Evolutionary conservation across 2,329 filamentous ascomycete species (phyloP).

Genomic region (Fusarium sp.): DNA sequence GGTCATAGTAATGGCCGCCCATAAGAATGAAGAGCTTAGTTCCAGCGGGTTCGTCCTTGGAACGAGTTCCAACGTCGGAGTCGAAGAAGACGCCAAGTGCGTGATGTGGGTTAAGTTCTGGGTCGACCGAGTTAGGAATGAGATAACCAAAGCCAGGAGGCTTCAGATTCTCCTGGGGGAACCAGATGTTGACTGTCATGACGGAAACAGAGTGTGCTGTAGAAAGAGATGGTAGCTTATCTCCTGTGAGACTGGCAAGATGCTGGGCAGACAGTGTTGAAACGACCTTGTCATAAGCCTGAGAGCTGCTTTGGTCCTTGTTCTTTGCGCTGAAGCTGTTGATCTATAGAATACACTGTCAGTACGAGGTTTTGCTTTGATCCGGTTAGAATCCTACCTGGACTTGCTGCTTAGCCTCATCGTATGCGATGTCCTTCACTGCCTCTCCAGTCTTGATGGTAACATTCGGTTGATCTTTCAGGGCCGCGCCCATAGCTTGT

Average conservation of each 20-base stretch:
- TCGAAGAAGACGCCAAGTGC: constrained; percentile 95
- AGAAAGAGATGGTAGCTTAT: constrained; percentile 61
- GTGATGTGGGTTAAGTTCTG: constrained; percentile 81
- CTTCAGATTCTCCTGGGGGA: constrained; percentile 71
- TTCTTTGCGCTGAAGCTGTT: constrained; percentile 20
- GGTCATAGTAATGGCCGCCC: constrained; percentile 88
- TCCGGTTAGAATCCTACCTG: constrained; percentile 52
- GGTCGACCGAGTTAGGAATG: constrained; percentile 79
- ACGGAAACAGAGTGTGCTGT: constrained; percentile 78
- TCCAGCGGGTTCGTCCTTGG: constrained; percentile 68
- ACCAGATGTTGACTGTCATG: constrained; percentile 94
- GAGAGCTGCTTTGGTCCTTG: constrained; percentile 1
- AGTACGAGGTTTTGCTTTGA: not conserved
- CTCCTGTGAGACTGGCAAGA: constrained; percentile 54
- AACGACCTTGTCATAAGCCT: constrained; percentile 68
- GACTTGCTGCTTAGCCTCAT: constrained; percentile 53
- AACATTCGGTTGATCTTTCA: constrained; percentile 69
- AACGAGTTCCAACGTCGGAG: constrained; percentile 66
- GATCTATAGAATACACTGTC: constrained; percentile 26
- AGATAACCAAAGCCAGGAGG: constrained; percentile 89
- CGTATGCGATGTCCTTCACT: constrained; percentile 61
- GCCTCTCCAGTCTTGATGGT: constrained; percentile 63
- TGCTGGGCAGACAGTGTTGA: constrained; percentile 69
- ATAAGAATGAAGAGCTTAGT: constrained; percentile 96
- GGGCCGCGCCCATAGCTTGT: constrained; percentile 62